Evolutionary conservation across 352 stramenopile genomes (phyloP).

Genomic region (Pythium plurisporium): DNA sequence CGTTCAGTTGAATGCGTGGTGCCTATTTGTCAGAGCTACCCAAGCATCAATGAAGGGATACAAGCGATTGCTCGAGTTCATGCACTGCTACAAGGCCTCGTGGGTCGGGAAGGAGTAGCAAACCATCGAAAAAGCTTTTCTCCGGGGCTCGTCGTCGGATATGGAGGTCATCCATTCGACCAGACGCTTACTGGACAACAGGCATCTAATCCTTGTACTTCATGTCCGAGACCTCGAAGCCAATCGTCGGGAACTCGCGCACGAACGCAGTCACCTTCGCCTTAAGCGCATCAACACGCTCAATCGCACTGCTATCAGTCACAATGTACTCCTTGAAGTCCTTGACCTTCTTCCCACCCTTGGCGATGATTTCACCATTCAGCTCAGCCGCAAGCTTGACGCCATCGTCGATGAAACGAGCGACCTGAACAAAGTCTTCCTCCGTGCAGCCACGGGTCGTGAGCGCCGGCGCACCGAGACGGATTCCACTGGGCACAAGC

Average conservation of each 20-base stretch:
- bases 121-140: too few relatives aligned
- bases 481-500: conserved; percentile 95
- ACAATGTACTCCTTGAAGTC: conserved; percentile 71
- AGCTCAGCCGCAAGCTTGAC: conserved; percentile 88
- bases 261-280: conserved; percentile 91
- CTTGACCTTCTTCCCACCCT: conserved; percentile 89
- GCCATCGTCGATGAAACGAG: conserved; percentile 94
- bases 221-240: conserved; percentile 93
- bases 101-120: too few relatives aligned
- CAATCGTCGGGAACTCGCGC: conserved; percentile 94
- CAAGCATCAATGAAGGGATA: too few relatives aligned
- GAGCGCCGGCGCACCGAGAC: conserved; percentile 94
- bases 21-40: too few relatives aligned
- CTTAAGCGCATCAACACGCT: conserved; percentile 62
- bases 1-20: too few relatives aligned
- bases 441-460: conserved; percentile 95
- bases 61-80: too few relatives aligned
- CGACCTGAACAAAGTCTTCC: conserved; percentile 94
- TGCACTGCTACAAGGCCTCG: too few relatives aligned
- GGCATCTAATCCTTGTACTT: conserved; percentile 74
- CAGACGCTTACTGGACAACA: background rate
- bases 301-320: conserved; percentile 30
- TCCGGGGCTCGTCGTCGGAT: too few relatives aligned
- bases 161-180: too few relatives aligned
- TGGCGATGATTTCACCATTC: conserved; percentile 83